phyloP scores from a whole-genome alignment of 257 asterid species.

The Knoxia roxburghii region DNA sequence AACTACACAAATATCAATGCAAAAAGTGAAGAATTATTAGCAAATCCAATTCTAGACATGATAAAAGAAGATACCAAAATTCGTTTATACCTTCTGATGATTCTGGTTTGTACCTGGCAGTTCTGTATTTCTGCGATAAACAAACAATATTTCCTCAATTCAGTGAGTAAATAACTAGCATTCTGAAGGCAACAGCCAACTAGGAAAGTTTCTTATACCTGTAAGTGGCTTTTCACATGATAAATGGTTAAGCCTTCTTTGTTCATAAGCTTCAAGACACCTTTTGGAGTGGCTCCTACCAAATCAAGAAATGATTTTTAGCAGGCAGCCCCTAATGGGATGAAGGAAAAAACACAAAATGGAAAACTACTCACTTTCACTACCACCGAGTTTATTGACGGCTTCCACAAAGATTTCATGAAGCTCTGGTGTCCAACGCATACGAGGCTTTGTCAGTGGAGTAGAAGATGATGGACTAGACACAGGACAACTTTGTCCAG shows the following conservation, averaged over 20 bases:
- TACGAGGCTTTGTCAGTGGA: slow-evolving; percentile 53
- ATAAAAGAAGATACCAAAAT: slow-evolving; percentile 17
- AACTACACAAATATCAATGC: neutral
- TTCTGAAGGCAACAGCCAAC: neutral
- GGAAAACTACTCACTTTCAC: slow-evolving; percentile 53
- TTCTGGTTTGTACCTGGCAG: slow-evolving; percentile 75
- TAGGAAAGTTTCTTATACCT: slow-evolving; percentile 29
- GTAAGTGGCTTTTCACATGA: slow-evolving; percentile 91
- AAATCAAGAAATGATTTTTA: slow-evolving; percentile 2
- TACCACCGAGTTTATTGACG: slow-evolving; percentile 77
- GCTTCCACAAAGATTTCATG: slow-evolving; percentile 74
- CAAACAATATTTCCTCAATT: slow-evolving; percentile 7
- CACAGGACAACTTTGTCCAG: slow-evolving; percentile 28
- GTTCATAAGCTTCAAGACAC: slow-evolving; percentile 74
- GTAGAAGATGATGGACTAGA: slow-evolving; percentile 48
- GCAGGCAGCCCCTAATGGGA: slow-evolving; percentile 2
- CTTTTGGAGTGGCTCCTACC: slow-evolving; percentile 70
- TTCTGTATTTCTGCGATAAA: slow-evolving; percentile 68
- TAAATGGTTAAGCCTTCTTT: slow-evolving; percentile 73
- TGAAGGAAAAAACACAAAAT: slow-evolving; percentile 6
- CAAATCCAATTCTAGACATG: slow-evolving; percentile 3
- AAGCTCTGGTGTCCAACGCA: slow-evolving; percentile 97
- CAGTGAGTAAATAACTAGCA: neutral
- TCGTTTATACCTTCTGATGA: slow-evolving; percentile 56
- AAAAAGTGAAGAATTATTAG: neutral